phyloP scores from a whole-genome alignment of 495 filamentous ascomycete genomes.

The Parathielavia appendiculata region DNA sequence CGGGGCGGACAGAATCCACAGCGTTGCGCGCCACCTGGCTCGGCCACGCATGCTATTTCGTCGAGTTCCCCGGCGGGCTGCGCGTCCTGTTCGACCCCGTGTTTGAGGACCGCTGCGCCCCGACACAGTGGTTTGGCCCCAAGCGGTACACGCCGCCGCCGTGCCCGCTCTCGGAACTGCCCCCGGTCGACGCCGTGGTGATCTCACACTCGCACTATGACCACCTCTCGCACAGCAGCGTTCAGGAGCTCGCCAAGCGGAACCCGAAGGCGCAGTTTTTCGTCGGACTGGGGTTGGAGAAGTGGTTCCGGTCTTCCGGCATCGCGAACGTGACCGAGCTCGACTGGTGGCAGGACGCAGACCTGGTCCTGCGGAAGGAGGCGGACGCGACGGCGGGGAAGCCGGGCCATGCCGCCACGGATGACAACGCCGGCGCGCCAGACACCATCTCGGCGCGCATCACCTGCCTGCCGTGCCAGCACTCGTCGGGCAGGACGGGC shows the following conservation, averaged over 20 bases:
- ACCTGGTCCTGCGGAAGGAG: slow-evolving; percentile 54
- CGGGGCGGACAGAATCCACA: slow-evolving; percentile 44
- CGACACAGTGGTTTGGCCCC: slow-evolving; percentile 65
- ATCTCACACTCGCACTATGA: slow-evolving; percentile 96
- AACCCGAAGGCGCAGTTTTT: slow-evolving; percentile 86
- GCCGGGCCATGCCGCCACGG: background rate
- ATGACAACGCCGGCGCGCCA: slow-evolving; percentile 11
- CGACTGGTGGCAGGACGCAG: slow-evolving; percentile 92
- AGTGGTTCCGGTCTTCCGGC: slow-evolving; percentile 70
- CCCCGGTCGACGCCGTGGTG: slow-evolving; percentile 77
- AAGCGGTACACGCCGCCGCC: slow-evolving; percentile 78
- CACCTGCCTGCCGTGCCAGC: slow-evolving; percentile 81
- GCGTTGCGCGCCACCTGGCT: slow-evolving; percentile 87
- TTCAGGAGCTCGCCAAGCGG: slow-evolving; percentile 61
- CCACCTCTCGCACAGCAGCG: slow-evolving; percentile 72
- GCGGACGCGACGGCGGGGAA: slow-evolving; percentile 10
- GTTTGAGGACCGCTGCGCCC: slow-evolving; percentile 82
- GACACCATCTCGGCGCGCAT: slow-evolving; percentile 65
- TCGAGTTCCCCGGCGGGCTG: slow-evolving; percentile 84
- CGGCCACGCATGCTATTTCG: slow-evolving; percentile 89
- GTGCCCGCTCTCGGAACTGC: slow-evolving; percentile 74
- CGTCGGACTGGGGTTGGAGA: slow-evolving; percentile 78
- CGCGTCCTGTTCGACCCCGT: slow-evolving; percentile 94
- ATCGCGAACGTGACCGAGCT: slow-evolving; percentile 75
- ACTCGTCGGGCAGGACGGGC: slow-evolving; percentile 62